These are phyloP conservation scores for Talaromyces islandicus DNA, from an alignment of 2,329 filamentous ascomycete genomes.

Conservation along the genomic window DNA sequence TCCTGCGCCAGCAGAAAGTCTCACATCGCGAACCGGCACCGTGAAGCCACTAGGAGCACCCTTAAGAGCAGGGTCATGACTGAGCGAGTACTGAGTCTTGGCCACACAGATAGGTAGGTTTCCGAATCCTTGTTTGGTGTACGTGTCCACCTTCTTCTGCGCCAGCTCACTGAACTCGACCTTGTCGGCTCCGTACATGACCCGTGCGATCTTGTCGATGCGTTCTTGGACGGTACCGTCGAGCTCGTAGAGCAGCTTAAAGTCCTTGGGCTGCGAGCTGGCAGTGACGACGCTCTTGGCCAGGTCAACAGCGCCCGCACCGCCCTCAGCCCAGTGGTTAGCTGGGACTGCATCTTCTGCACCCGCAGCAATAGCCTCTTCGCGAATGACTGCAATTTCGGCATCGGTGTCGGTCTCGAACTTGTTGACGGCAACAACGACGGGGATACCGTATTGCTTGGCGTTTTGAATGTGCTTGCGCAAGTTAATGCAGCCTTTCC, in stretches of 20 bases:
- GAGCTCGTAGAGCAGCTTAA: constrained; percentile 78
- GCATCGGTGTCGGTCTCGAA: constrained; percentile 91
- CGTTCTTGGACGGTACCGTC: constrained; percentile 78
- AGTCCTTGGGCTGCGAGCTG: constrained; percentile 75
- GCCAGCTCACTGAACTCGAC: constrained; percentile 93
- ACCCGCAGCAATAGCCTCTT: constrained; percentile 85
- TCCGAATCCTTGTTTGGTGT: constrained; percentile 84
- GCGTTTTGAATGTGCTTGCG: constrained; percentile 94
- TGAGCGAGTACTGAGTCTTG: constrained; percentile 97
- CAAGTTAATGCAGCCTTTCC: constrained; percentile 85
- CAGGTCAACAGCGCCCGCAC: constrained; percentile 80
- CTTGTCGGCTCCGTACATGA: constrained; percentile 87
- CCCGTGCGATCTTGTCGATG: constrained; percentile 81
- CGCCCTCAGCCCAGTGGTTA: constrained; percentile 96
- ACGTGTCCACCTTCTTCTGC: constrained; percentile 93
- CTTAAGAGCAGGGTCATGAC: constrained; percentile 88
- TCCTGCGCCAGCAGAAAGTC: constrained; percentile 88
- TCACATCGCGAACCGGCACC: constrained; percentile 87
- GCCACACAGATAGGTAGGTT: constrained; percentile 94
- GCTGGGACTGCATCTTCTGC: constrained; percentile 90
- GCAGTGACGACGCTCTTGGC: constrained; percentile 81
- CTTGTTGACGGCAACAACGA: constrained; percentile 95
- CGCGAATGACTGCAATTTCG: constrained; percentile 80
- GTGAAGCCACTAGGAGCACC: constrained; percentile 92
- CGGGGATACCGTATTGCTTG: constrained; percentile 80